Percentiles rank a stretch among this genome's conserved stretches.
These are phyloP conservation scores for Salvia rosmarinus DNA, from an alignment of 257 asterid species.

Conservation along the genomic window DNA sequence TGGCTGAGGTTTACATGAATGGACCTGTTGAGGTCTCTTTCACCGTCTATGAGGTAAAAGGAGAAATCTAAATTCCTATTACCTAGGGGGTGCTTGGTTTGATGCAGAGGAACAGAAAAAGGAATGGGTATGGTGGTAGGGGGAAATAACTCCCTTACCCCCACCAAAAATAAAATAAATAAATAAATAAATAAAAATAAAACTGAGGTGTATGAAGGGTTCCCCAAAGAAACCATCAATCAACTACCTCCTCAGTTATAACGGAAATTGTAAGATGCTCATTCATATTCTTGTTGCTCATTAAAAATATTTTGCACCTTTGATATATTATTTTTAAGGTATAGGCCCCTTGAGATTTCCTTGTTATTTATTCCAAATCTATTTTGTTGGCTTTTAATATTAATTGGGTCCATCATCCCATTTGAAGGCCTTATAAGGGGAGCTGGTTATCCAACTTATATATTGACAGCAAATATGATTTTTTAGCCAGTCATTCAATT, in stretches of 20 bases:
- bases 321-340: not conserved
- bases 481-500: too few species aligned
- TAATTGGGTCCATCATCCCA: too few species aligned
- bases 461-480: too few species aligned
- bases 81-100: not conserved
- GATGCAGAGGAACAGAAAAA: not conserved
- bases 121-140: not conserved
- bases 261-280: not conserved
- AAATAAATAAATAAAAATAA: too few species aligned
- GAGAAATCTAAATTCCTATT: slow-evolving; percentile 6
- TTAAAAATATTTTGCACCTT: not conserved
- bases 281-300: slow-evolving; percentile 17
- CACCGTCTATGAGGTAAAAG: slow-evolving; percentile 90
- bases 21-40: slow-evolving; percentile 96
- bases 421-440: too few species aligned
- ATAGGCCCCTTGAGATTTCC: not conserved
- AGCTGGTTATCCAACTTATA: too few species aligned
- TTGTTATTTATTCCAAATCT: not conserved
- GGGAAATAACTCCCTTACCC: not conserved
- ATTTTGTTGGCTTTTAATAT: slow-evolving; percentile 11
- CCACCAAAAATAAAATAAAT: too few species aligned
- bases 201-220: not conserved
- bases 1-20: slow-evolving; percentile 80
- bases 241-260: slow-evolving; percentile 2
- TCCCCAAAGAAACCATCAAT: not conserved